phyloP scores from a whole-genome alignment of 225 moss, liverwort and hornwort species.

The Antitrichia curtipendula region DNA sequence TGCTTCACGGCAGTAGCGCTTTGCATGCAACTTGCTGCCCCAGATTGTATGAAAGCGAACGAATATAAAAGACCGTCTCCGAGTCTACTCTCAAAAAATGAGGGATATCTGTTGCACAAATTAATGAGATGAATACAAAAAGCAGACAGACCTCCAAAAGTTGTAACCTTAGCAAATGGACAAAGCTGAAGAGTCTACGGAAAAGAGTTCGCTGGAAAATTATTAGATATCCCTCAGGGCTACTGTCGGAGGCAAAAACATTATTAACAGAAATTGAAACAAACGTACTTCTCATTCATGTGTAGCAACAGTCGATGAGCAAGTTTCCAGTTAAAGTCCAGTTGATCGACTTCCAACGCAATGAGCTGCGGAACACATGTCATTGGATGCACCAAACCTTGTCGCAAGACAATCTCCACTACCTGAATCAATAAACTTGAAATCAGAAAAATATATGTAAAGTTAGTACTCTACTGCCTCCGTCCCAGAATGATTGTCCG shows the following conservation, averaged over 20 bases:
- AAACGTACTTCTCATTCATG: conserved; percentile 78
- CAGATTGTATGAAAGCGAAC: conserved; percentile 69
- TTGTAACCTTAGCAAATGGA: no score
- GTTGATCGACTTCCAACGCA: conserved; percentile 78
- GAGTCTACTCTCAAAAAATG: conserved; percentile 87
- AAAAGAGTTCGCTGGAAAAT: no score
- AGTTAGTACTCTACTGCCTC: not conserved
- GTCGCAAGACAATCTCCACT: conserved; percentile 86
- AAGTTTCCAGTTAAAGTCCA: conserved; percentile 81
- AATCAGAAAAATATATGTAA: not conserved
- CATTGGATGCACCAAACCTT: conserved; percentile 96
- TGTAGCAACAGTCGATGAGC: conserved; percentile 73
- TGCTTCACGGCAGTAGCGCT: conserved; percentile 9
- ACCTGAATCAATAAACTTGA: conserved; percentile 23
- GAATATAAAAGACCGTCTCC: conserved; percentile 89
- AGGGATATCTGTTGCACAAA: conserved; percentile 52
- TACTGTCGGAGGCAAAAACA: not conserved
- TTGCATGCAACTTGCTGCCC: conserved; percentile 41
- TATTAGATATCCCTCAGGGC: no score
- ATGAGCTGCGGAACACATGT: conserved; percentile 92
- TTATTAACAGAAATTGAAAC: not conserved
- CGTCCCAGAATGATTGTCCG: not conserved
- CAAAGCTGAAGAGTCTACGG: no score
- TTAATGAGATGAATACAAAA: not conserved
- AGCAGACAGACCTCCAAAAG: not conserved